Evolutionary conservation across 2,329 filamentous ascomycete species (phyloP), one percentile per base, ranked within the genome.

Genomic region (Cercospora beticola): DNA sequence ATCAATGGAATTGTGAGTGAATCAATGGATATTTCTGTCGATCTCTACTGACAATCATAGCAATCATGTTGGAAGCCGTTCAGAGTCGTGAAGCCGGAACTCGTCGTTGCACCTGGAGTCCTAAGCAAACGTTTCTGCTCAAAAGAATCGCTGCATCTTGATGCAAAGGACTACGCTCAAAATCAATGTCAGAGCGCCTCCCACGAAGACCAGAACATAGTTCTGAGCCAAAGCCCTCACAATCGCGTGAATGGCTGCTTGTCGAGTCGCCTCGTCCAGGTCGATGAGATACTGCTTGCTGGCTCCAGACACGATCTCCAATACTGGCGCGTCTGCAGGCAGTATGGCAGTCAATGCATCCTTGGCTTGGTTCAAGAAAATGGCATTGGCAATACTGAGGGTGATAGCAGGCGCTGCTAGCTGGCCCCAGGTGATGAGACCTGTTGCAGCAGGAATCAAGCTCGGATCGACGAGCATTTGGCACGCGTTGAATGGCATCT

Each of bases 361-460:
- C 40, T 66, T 57, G 21, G 59, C 57, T 3, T 30, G 33, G 52
- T 70, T 70, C 23, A 66, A 36, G 46, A 69, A 69, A 2, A 65
- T 64, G 10, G 69, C 56, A 23, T 64, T 61, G 18, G 67, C 64
- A 31, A 69, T 65, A 31, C 67, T 67, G 3, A 69, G 64, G 7
- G 67, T 52, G 4, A 71, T 60, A 3, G 64, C 64, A 6, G 64
- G 64, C 12, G 23, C 67, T 3, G 43, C 67, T 5, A 71, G 43
- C 40, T 66, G 68, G 18, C 64, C 68, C 57, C 58, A 59, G 8
- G 62, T 68, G 56, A 68, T 66, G 21, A 71, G 46, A 4, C 64
- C 65, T 3, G 59, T 58, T 9, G 69, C 68, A 16, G 49, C 52
- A 21, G 52, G 40, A 21, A 61, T 46, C n/a, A 64, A 57, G 4